Evolutionary conservation across 2,329 filamentous ascomycete genomes (phyloP), one percentile per base, ranked within the genome.

Genomic region (Claviceps quebecensis): DNA sequence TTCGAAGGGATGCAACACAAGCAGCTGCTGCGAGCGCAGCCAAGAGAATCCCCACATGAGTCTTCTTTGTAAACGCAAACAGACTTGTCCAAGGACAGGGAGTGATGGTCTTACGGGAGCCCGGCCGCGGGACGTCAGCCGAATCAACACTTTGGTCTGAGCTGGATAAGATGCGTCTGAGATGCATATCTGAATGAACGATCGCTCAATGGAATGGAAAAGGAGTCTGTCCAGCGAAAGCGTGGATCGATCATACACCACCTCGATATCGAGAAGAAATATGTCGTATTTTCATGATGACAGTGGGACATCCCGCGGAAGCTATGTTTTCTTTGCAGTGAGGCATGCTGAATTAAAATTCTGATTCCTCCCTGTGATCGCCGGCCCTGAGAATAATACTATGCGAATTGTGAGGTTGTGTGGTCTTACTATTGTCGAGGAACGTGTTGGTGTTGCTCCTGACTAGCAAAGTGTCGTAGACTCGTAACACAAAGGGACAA

Each of bases 51-150:
- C 70, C 67, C 0, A 75, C 56, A 60, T 95, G 83, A 16, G 70
- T 67, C 56, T 65, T 72, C n/a, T 72, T 78, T 0, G 83, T 86
- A 64, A 94, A 95, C 43, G 71, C 69, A 63, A 95, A 91, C 3
- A 96, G 73, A 46, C 72, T 64, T 34, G 53, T 63, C 65, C 67
- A 71, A 22, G 63, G 63, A 16, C 17, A 34, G 23, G 17, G 19
- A 13, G 34, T 11, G 13, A 29, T n/a, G 14, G 16, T 17, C 36
- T 36, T 17, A 23, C 13, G 3, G 6, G 29, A 36, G 16, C 5
- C 34, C 16, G 39, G 16, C 17, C 11, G 22, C n/a, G 19, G 39
- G 23, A 9, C 3, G 17, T 7, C 17, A 46, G 45, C 5, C 19
- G 43, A 36, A 26, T 23, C 2, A 44, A 19, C 14, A 5, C 23